Base-by-base conservation (phyloP, 164 flowering plant species). In the Piper longum region DNA sequence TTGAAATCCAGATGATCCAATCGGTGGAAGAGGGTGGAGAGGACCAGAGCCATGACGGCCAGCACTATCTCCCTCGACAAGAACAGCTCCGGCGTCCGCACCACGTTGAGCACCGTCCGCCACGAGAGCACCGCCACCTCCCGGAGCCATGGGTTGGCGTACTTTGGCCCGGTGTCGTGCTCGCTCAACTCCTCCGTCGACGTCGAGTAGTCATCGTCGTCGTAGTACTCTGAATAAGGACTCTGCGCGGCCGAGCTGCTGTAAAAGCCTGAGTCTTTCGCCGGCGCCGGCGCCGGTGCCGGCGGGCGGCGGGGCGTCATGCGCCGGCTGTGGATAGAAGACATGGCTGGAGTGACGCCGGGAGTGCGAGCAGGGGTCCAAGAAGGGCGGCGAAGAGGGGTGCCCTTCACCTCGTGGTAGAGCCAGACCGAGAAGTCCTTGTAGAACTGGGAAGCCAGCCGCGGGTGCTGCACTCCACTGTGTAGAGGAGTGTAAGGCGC, bases 321-420 rank as follows among this genome's bases (percentile, higher is more conserved):
- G 80, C 26, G 45, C 11, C 64, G 58, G 43, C 78, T 73, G 67
- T 75, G 51, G 69, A 12, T 6, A 1, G 52, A 1, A 14, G 67
- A n/a, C 2, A 64, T 57, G 3, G 62, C 77, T 2, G 91, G 86
- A 17, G 91, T 85, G 5, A 65, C 57, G 54, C 78, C 79, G 0
- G 86, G 88, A 52, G 86, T 86, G 71, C 85, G 76, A 2, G 86
- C 88, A 0, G 90, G 90, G 54, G 95, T 87, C 95, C 95, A 87
- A 14, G 90, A 77, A 2, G 95, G 95, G 17, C 73, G 76, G 5
- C 80, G 81, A 3, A 77, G 80, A 17, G 95, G 85, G 0, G 90
- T 83, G 56, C 87, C 78, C 48, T 65, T 77, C 56, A 87, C 95
- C 17, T 88, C 88, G 64, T 81, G 69, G 79, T 83, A 85, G 51